These are phyloP conservation scores for Capsicum chinense DNA, from an alignment of 257 asterid genomes.

Conservation along the genomic window DNA sequence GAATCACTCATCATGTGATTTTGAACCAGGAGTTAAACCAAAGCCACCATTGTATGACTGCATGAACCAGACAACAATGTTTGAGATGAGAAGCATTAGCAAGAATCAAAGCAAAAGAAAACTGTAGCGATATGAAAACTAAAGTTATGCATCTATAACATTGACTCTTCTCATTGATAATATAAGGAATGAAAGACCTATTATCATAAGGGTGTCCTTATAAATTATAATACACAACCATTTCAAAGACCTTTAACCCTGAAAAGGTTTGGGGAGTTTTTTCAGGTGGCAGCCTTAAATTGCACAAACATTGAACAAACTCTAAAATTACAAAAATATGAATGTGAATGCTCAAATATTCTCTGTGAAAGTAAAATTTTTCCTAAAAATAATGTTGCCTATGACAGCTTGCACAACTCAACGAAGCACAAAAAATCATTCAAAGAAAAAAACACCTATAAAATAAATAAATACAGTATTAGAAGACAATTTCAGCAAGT, in stretches of 20 bases:
- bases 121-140: neutral
- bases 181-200: neutral
- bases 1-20: slow-evolving; percentile 85
- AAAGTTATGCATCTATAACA: neutral
- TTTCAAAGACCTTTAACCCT: neutral
- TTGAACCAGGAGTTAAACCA: slow-evolving; percentile 86
- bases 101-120: neutral
- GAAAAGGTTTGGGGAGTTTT: neutral
- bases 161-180: neutral
- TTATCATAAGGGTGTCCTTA: neutral
- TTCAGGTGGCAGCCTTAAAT: neutral
- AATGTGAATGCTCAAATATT: neutral
- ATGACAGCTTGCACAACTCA: slow-evolving; percentile 21
- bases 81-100: neutral
- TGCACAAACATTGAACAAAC: neutral
- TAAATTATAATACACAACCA: neutral
- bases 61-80: slow-evolving; percentile 34
- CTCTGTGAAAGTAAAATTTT: neutral
- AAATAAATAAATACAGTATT: slow-evolving; percentile 32
- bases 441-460: slow-evolving; percentile 15
- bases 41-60: slow-evolving; percentile 98
- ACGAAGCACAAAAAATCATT: slow-evolving; percentile 2
- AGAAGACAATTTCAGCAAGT: neutral
- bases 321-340: neutral
- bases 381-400: neutral